A percentile compares a stretch with the other conserved stretches of the same genome.
phyloP scores from a whole-genome alignment of 2,329 filamentous ascomycete genomes.

The Emericellopsis atlantica region DNA sequence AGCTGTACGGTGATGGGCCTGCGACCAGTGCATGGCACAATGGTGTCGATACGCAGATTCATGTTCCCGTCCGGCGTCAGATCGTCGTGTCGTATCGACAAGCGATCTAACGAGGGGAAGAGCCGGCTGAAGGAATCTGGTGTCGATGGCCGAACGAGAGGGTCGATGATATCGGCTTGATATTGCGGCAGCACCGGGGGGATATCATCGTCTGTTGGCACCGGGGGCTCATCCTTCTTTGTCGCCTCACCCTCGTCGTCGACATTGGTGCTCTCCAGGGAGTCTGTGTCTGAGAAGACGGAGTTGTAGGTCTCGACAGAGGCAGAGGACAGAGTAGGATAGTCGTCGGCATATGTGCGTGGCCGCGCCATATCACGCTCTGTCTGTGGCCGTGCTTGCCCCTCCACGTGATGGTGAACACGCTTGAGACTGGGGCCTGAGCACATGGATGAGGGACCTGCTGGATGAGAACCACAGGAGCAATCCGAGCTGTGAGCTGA shows the following conservation, averaged over 20 bases:
- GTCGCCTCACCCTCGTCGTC: conserved; percentile 11
- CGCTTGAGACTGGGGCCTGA: neutral
- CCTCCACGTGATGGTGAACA: neutral
- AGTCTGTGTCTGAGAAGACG: conserved; percentile 30
- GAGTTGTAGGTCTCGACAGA: conserved; percentile 77
- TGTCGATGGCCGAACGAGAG: conserved; percentile 61
- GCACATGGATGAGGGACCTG: neutral
- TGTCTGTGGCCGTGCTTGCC: neutral
- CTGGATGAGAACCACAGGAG: neutral
- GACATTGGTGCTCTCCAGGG: conserved; percentile 11
- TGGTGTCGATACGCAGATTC: conserved; percentile 83
- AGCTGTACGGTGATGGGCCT: conserved; percentile 60
- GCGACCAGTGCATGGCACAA: conserved; percentile 41
- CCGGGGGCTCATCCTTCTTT: conserved; percentile 11
- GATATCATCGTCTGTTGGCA: conserved; percentile 21
- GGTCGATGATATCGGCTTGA: conserved; percentile 43
- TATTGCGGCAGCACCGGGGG: conserved; percentile 42
- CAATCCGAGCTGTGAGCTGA: neutral
- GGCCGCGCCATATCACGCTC: conserved; percentile 1
- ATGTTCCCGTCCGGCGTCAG: conserved; percentile 86
- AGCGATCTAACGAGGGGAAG: conserved; percentile 72
- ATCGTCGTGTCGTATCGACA: conserved; percentile 83
- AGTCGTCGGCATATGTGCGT: conserved; percentile 3
- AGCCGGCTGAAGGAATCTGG: conserved; percentile 71
- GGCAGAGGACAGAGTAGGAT: neutral